phyloP scores from a whole-genome alignment of 768 basidiomycete genomes.

The Filobasidium floriforme region DNA sequence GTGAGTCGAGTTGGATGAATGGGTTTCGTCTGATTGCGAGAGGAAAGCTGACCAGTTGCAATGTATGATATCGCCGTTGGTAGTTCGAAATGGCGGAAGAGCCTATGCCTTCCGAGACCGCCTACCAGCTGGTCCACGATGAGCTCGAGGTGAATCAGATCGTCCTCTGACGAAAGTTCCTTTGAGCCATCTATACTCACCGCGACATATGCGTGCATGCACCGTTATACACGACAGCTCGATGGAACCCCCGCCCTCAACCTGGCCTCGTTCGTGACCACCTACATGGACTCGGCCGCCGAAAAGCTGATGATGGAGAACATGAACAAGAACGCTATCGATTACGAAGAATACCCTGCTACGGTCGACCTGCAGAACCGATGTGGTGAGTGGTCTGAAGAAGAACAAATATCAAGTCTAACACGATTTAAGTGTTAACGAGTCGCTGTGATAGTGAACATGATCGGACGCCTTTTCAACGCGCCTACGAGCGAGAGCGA shows the following conservation, averaged over 20 bases:
- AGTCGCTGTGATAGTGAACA: conserved; percentile 15
- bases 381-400: conserved; percentile 6
- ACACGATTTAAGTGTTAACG: background rate
- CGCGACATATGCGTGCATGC: no score
- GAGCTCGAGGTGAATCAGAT: conserved; percentile 22
- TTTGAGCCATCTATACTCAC: no score
- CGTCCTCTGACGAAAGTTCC: no score
- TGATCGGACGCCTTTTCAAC: conserved; percentile 26
- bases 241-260: conserved; percentile 27
- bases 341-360: conserved; percentile 27
- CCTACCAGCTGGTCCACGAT: conserved; percentile 26
- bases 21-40: background rate
- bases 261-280: conserved; percentile 29
- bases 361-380: conserved; percentile 24
- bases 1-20: conserved; percentile 6
- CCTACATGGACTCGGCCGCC: conserved; percentile 26
- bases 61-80: no score
- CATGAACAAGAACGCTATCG: conserved; percentile 27
- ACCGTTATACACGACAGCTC: background rate
- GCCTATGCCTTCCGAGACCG: conserved; percentile 24
- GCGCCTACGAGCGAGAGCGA: conserved; percentile 20
- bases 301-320: conserved; percentile 27
- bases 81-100: conserved; percentile 29
- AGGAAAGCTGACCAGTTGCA: background rate
- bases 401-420: background rate